Evolutionary conservation across 495 filamentous ascomycete species (phyloP).

Genomic region (Xylaria cubensis): DNA sequence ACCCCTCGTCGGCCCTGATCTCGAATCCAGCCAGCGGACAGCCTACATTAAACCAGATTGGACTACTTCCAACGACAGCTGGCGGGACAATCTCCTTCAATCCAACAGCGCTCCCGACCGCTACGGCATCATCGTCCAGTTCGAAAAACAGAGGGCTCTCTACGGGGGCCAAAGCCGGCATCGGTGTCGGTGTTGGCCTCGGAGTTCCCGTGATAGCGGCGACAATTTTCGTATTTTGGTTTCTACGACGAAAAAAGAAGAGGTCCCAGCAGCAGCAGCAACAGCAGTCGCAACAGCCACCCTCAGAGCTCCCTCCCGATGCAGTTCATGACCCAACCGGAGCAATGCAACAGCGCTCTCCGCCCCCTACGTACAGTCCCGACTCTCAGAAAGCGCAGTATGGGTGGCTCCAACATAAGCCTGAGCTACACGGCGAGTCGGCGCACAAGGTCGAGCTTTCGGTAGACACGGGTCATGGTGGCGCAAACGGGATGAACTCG

Average conservation of each 20-base stretch:
- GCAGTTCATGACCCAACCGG: neutral
- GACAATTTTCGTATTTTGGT: conserved; percentile 16
- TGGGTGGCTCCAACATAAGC: conserved; percentile 21
- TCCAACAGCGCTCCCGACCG: conserved; percentile 21
- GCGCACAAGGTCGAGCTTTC: conserved; percentile 16
- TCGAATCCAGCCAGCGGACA: conserved; percentile 31
- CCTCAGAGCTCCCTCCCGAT: conserved; percentile 14
- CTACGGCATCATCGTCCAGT: neutral
- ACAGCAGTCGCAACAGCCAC: neutral
- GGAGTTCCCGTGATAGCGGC: conserved; percentile 16
- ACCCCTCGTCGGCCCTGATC: conserved; percentile 30
- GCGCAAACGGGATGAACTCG: conserved; percentile 8
- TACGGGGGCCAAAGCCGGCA: conserved; percentile 31
- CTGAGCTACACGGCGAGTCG: conserved; percentile 22
- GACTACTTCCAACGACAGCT: conserved; percentile 13
- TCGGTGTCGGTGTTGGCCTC: conserved; percentile 29
- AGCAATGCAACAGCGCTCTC: conserved; percentile 16
- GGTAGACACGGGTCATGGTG: neutral
- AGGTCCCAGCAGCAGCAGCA: neutral
- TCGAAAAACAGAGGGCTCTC: conserved; percentile 18
- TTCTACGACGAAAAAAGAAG: conserved; percentile 9
- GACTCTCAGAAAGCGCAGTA: conserved; percentile 16
- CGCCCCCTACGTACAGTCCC: conserved; percentile 18
- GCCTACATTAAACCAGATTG: conserved; percentile 26
- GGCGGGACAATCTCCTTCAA: conserved; percentile 23